Evolutionary conservation across 129 eudicot genomes (phyloP), one percentile per base, ranked within the genome.

Genomic region (Flaveria sonorensis): DNA sequence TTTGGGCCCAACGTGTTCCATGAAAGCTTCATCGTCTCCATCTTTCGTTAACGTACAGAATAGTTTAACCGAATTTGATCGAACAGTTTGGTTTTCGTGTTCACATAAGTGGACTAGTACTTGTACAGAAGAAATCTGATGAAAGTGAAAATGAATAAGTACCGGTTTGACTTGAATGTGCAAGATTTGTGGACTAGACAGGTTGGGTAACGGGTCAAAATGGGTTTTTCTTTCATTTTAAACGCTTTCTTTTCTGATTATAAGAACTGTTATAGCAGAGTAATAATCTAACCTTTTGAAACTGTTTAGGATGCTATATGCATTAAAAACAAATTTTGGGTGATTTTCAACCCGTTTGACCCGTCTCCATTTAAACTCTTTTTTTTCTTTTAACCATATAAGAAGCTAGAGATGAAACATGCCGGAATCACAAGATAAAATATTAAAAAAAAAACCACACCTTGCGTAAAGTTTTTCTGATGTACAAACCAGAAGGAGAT

Each of bases 101-200:
- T 81, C 88, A 30, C 83, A 85, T 77, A 85, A 74, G 56, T 81
- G 85, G 72, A 81, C 83, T 18, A 85, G 74, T 24, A 84, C 82
- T 81, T 81, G 84, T 43, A 76, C 77, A 4, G 88, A 79, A 71
- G 77, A 84, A 47, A 84, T 81, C 85, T 84, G 80, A 40, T 67
- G 77, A 77, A 76, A 71, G 19, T 43, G 21, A 51, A 13, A 16
- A 21, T 14, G 55, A 48, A 14, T 71, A 21, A 62, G 64, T 42
- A 42, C 43, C 3, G 0, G 7, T 42, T 43, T 52, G 63, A 36
- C 18, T 52, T 13, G 10, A 15, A 45, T 20, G 32, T 21, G 32
- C 32, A 63, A 30, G 6, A 6, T 60, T 12, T 11, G 6, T 24
- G 7, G 40, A 6, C 7, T 7, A 36, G 7, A 36, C 1, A 0